Conservation (phyloP, 2,329 filamentous ascomycete genomes). For the Colletotrichum sp. region DNA sequence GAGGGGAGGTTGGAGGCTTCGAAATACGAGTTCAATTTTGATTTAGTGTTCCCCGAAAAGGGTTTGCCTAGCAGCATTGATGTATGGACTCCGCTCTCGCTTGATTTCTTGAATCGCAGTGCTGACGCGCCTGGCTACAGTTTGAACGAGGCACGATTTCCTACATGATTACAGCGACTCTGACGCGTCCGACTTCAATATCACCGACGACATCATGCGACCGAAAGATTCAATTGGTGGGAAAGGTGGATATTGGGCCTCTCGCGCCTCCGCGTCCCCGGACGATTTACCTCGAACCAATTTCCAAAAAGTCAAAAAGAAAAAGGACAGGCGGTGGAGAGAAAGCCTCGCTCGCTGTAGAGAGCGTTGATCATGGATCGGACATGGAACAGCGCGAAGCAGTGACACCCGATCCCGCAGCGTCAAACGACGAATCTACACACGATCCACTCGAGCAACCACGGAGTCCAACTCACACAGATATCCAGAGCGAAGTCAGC, state of each 20-base stretch:
- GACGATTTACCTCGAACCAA: slow-evolving; percentile 85
- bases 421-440: slow-evolving; percentile 42
- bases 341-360: slow-evolving; percentile 43
- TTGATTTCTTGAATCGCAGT: neutral
- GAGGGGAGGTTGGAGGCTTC: slow-evolving; percentile 77
- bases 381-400: slow-evolving; percentile 29
- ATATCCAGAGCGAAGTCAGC: slow-evolving; percentile 72
- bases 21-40: slow-evolving; percentile 80
- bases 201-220: slow-evolving; percentile 81
- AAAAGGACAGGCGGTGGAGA: slow-evolving; percentile 59
- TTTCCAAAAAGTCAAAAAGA: slow-evolving; percentile 72
- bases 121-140: slow-evolving; percentile 48
- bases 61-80: slow-evolving; percentile 91
- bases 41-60: slow-evolving; percentile 71
- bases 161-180: slow-evolving; percentile 87
- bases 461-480: slow-evolving; percentile 51
- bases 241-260: slow-evolving; percentile 83
- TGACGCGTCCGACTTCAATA: slow-evolving; percentile 89
- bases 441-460: slow-evolving; percentile 39
- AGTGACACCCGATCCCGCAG: slow-evolving; percentile 41
- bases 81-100: slow-evolving; percentile 53
- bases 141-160: slow-evolving; percentile 94
- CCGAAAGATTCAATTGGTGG: slow-evolving; percentile 77
- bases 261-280: slow-evolving; percentile 77
- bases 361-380: slow-evolving; percentile 39